Conservation (phyloP, 345 rosid species). For the Citrus sp. region DNA sequence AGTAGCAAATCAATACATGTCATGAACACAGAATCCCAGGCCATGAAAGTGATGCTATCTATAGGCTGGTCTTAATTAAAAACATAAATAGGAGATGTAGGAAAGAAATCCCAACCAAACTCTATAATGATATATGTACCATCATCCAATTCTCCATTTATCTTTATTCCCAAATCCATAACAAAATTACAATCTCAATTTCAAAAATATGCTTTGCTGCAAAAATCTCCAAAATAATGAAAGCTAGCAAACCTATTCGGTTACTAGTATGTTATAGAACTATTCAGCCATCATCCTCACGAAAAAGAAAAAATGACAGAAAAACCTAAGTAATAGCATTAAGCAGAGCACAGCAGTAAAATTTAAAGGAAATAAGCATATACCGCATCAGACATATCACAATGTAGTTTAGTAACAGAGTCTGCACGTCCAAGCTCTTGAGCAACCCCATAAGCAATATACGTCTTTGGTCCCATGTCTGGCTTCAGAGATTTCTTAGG, state of each 20-base stretch:
- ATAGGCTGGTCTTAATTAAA: background rate
- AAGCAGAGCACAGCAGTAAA: background rate
- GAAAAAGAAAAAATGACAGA: background rate
- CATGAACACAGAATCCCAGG: background rate
- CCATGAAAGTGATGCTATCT: background rate
- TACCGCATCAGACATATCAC: constrained; percentile 92
- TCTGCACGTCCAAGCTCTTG: constrained; percentile 84
- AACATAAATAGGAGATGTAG: too few species aligned
- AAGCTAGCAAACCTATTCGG: background rate
- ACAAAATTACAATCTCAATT: background rate
- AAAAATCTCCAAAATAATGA: background rate
- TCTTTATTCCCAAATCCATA: background rate
- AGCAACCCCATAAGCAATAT: constrained; percentile 66
- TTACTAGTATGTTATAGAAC: background rate
- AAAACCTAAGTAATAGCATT: background rate
- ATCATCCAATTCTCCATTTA: background rate
- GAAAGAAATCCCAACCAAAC: background rate
- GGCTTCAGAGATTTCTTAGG: constrained; percentile 56
- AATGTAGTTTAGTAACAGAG: constrained; percentile 87
- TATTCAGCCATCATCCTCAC: too few species aligned
- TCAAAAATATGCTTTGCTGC: background rate
- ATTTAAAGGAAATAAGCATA: constrained; percentile 10
- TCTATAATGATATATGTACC: background rate
- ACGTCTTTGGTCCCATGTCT: constrained; percentile 85
- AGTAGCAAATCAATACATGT: background rate